Conservation (phyloP, 768 basidiomycete genomes). For the Suillus tomentosus region DNA sequence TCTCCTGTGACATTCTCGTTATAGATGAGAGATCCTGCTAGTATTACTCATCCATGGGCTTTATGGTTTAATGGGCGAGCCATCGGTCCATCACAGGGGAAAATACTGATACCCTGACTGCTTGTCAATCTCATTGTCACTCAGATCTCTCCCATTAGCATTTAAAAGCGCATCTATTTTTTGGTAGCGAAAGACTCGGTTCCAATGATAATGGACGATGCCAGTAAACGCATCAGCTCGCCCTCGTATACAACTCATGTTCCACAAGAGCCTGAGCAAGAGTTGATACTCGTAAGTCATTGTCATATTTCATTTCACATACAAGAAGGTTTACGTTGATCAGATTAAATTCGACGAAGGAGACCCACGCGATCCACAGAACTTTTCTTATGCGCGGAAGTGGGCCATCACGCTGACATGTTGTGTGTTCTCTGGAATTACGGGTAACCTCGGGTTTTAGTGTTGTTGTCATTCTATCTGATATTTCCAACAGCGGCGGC, state of each 20-base stretch:
- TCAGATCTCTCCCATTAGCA: neutral
- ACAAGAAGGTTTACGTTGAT: neutral
- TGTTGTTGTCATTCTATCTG: neutral
- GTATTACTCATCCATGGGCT: neutral
- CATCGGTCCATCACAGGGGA: neutral
- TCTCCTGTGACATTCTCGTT: neutral
- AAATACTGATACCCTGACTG: neutral
- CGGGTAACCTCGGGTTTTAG: conserved; percentile 11
- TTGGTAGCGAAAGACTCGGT: neutral
- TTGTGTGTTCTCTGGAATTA: conserved; percentile 22
- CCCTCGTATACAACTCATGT: neutral
- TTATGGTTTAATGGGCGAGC: neutral
- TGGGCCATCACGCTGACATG: conserved; percentile 33
- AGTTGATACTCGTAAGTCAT: conserved; percentile 20
- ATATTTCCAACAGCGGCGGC: conserved; percentile 40
- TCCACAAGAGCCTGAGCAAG: conserved; percentile 8
- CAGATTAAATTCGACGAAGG: conserved; percentile 37
- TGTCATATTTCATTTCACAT: neutral
- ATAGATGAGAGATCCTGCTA: neutral
- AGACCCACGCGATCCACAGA: conserved; percentile 38
- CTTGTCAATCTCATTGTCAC: neutral
- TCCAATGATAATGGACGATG: neutral
- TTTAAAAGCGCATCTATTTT: neutral
- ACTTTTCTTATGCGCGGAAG: conserved; percentile 36
- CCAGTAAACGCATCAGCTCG: neutral